Evolutionary conservation across 495 filamentous ascomycete genomes (phyloP).

Genomic region (Thozetella sp.): DNA sequence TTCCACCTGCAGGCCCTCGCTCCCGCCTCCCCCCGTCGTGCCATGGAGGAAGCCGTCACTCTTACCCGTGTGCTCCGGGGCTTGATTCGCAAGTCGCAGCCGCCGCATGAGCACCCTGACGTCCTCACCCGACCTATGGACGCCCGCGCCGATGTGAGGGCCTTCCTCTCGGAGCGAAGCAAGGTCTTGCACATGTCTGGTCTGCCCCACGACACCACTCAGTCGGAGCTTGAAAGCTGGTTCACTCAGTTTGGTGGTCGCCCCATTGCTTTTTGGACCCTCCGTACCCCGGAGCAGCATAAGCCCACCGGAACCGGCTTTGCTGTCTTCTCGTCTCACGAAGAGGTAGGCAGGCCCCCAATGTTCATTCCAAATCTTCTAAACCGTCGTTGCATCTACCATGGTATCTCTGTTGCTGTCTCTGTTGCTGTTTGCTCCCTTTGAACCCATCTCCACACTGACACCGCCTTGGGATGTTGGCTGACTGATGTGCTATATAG

Average conservation of each 20-base stretch:
- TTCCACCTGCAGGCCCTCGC: constrained; percentile 97
- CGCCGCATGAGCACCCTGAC: constrained; percentile 88
- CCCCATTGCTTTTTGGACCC: constrained; percentile 99
- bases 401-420: background rate
- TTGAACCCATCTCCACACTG: constrained; percentile 3
- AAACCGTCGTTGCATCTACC: background rate
- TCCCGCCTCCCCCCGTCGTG: constrained; percentile 93
- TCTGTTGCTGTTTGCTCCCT: background rate
- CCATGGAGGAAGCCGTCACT: constrained; percentile 96
- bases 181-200: constrained; percentile 98
- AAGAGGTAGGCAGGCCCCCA: constrained; percentile 75
- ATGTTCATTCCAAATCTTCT: background rate
- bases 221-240: constrained; percentile 98
- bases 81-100: constrained; percentile 93
- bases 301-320: constrained; percentile 98
- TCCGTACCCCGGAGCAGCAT: constrained; percentile 96
- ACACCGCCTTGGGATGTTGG: background rate
- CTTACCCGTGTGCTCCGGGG: constrained; percentile 89
- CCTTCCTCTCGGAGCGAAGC: constrained; percentile 91
- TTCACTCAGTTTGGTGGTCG: constrained; percentile 98
- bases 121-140: constrained; percentile 94
- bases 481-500: constrained; percentile 44
- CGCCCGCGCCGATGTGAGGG: constrained; percentile 93
- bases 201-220: constrained; percentile 95
- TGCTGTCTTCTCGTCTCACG: constrained; percentile 96